Evolutionary conservation across 164 flowering plant species (phyloP), one percentile per base, ranked within the genome.

Genomic region (Houttuynia cordata): DNA sequence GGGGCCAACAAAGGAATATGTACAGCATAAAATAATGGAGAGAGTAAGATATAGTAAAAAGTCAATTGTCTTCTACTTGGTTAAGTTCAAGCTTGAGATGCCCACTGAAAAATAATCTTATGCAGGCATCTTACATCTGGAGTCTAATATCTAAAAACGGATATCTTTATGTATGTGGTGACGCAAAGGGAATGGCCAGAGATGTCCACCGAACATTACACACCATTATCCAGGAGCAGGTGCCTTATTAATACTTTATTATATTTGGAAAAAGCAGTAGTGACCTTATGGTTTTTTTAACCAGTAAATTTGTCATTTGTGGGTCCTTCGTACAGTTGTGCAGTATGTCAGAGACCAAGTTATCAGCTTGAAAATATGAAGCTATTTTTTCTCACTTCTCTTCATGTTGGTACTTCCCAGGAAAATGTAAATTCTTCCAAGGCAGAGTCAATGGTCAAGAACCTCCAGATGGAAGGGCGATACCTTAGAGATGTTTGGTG

Each of bases 131-230:
- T 53, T 5, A 81, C 10, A 3, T 91, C 15, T 91, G 96, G 96
- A 77, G 63, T 54, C 54, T 85, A 57, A 76, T 91, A 15, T 83
- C 90, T 39, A 64, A 75, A 63, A 84, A 72, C 3, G 96, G 81
- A 9, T 86, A 83, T 70, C 59, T 91, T 39, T 91, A 86, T 75
- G 97, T 91, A 3, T 91, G 97, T 72, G 97, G 97, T 68, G 97
- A 91, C 79, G 97, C 97, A 34, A 91, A 91, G 74, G 94, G 96
- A 23, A 91, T 91, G 97, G 97, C 97, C 19, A 79, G 80, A 69
- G 96, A 91, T 74, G 97, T 88, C 55, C 97, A 91, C 59, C 86
- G 92, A 22, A 78, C 87, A 30, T 64, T 91, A 67, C 96, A 91
- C 70, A 78, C 81, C 60, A 82, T 91, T 34, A 82, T 80, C 56